Base-by-base conservation (phyloP, 2,329 filamentous ascomycete genomes). In the Bipolaris sorokiniana region DNA sequence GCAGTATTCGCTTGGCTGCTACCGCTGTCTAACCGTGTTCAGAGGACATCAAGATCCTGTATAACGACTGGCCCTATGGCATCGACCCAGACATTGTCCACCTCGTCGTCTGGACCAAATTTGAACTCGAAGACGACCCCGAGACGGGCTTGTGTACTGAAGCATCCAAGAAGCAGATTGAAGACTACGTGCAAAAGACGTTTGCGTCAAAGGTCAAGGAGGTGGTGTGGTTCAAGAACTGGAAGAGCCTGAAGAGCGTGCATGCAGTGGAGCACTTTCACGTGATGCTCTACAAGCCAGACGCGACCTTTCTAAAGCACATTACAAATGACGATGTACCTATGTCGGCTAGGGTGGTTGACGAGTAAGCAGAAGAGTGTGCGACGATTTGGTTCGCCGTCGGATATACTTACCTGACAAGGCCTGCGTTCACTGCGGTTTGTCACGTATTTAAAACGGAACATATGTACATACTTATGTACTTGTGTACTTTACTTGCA, bases 11-110 rank as follows among this genome's bases (percentile, higher is more conserved):
- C 46, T 20, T 33, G 28, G 23, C 18, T 38, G 33, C 18, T 26
- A 45, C 34, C 38, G 7, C 26, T 41, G 20, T 23, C 64, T 77
- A 48, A 52, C 51, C 23, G 49, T 18, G 20, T 40, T 34, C 45
- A 82, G 82, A 79, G 45, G 89, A 95, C 69, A 78, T 88, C 67
- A 92, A 87, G 75, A 88, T 96, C 46, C 76, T 97, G 38, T 86
- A 85, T 77, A 98, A 98, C 72, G 93, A 98, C 81, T 97, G 92
- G 91, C 94, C 94, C 0, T 98, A 97, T 70, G 92, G 91, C 0
- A 82, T 97, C 51, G 91, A 95, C 67, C 72, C 80, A 45, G 82
- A 84, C 49, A 93, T 97, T 62, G 85, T 91, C 15, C 94, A 97
- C 73, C 81, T 97, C 2, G 91, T 97, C 5, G 87, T 97, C 11